A percentile compares a stretch with the other conserved stretches of the same genome.
Evolutionary conservation across 2,329 filamentous ascomycete genomes (phyloP).

Genomic region (Aspergillus transmontanensis): DNA sequence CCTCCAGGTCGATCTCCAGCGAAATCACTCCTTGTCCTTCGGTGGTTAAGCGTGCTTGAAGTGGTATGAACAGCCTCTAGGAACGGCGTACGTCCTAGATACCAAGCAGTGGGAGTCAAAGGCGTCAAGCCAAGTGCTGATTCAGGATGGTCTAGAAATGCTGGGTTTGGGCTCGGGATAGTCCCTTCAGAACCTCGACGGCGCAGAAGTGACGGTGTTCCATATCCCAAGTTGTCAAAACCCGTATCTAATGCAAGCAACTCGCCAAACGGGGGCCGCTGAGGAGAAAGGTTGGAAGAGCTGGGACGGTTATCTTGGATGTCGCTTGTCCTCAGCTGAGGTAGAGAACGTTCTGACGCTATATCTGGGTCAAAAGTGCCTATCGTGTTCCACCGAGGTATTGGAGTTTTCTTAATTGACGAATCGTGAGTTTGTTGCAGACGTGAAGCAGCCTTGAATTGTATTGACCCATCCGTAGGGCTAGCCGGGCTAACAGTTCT

Average conservation of each 20-base stretch:
- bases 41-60: constrained; percentile 33
- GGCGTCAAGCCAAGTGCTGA: constrained; percentile 56
- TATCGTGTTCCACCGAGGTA: constrained; percentile 22
- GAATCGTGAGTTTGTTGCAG: constrained; percentile 25
- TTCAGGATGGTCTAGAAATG: constrained; percentile 42
- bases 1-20: constrained; percentile 38
- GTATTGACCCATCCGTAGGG: constrained; percentile 29
- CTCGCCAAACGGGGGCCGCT: constrained; percentile 73
- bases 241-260: constrained; percentile 64
- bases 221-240: constrained; percentile 55
- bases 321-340: constrained; percentile 9
- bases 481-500: constrained; percentile 39
- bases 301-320: constrained; percentile 7
- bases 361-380: constrained; percentile 13
- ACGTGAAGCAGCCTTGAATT: constrained; percentile 31
- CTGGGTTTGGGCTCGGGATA: constrained; percentile 55
- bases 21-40: constrained; percentile 60
- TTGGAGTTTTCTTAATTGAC: constrained; percentile 14
- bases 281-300: constrained; percentile 38
- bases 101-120: constrained; percentile 69
- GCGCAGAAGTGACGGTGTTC: constrained; percentile 57
- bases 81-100: constrained; percentile 51
- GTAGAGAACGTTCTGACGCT: constrained; percentile 9
- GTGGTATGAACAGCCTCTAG: constrained; percentile 43
- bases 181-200: constrained; percentile 74